Percentiles rank a stretch among this genome's conserved stretches.
phyloP scores from a whole-genome alignment of 768 basidiomycete species.

The Lanmaoa pseudosensibilis region DNA sequence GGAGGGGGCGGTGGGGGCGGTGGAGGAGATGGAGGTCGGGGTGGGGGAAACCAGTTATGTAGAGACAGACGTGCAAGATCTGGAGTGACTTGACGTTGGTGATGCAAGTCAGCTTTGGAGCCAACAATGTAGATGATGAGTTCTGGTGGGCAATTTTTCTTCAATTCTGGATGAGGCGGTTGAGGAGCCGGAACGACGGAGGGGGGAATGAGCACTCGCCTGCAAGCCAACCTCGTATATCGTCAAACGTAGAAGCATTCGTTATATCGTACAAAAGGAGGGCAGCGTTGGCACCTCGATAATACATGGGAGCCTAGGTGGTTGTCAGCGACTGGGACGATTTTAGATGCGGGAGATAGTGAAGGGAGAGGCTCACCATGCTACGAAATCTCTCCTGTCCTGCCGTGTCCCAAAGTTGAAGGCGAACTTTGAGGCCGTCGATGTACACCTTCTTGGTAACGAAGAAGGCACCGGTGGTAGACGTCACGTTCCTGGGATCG shows the following conservation, averaged over 20 bases:
- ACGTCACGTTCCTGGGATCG: conserved; percentile 83
- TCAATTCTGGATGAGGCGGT: conserved; percentile 58
- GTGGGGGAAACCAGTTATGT: conserved; percentile 87
- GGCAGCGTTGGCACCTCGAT: conserved; percentile 93
- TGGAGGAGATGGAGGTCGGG: conserved; percentile 63
- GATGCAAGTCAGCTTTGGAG: conserved; percentile 80
- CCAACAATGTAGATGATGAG: conserved; percentile 95
- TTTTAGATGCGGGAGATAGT: conserved; percentile 4
- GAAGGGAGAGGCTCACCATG: conserved; percentile 55
- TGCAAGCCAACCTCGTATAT: conserved; percentile 89
- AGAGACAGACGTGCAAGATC: conserved; percentile 83
- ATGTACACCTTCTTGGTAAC: conserved; percentile 89
- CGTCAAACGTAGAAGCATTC: conserved; percentile 83
- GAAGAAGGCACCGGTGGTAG: conserved; percentile 92
- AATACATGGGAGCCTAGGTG: conserved; percentile 89
- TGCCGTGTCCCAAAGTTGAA: conserved; percentile 92
- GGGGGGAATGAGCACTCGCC: conserved; percentile 46
- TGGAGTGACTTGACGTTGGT: conserved; percentile 72
- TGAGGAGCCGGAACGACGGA: neutral
- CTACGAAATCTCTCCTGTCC: conserved; percentile 92
- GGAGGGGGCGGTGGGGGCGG: conserved; percentile 56
- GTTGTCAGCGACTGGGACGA: conserved; percentile 18
- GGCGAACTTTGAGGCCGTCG: conserved; percentile 80
- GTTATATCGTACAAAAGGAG: conserved; percentile 95
- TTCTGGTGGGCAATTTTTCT: conserved; percentile 86